Evolutionary conservation across 2,329 filamentous ascomycete species (phyloP), one percentile per base, ranked within the genome.

Genomic region (Hirsutella minnesotensis): DNA sequence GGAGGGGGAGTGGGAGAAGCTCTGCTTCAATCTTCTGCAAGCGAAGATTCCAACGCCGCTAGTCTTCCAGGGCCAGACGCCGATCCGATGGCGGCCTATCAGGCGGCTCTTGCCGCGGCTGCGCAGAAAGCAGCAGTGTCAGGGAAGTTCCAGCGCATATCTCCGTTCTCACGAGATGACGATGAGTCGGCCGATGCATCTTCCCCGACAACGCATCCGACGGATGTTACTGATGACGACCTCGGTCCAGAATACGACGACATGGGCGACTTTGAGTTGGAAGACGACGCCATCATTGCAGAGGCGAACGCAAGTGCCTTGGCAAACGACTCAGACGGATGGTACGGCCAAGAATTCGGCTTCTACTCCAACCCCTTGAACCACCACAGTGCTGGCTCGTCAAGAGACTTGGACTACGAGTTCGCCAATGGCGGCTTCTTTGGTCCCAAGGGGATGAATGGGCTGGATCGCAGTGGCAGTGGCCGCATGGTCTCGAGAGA

Each of bases 261-360:
- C 49, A 56, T 73, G 50, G 77, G 81, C 46, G 76, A 82, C 49
- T 76, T 78, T 46, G 78, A 81, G 37, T 72, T 85, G 40, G 85
- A 86, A 46, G 88, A 96, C 50, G 89, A 95, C 53, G 79, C 81
- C 27, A 92, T 96, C 52, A 94, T 98, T 46, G 90, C 89, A 0
- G 92, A 88, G 45, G 92, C 92, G 5, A 98, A 98, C 53, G 89
- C 90, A 1, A 89, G 92, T 58, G 92, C 85, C 1, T 70, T 98
- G 8, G 90, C 92, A 38, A 89, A 87, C 51, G 92, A 98, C 55
- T 82, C 82, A 7, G 90, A 95, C 49, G 90, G 87, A 1, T 94
- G 92, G 67, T 98, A 98, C 56, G 92, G 92, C 0, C 83, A 88
- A 51, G 92, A 98, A 59, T 98, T 98, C 56, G 89, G 88, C 1